Percentiles rank a stretch among this genome's conserved stretches.
Evolutionary conservation across 169 alveolate genomes (phyloP).

Genomic region (Plasmodium relictum): DNA sequence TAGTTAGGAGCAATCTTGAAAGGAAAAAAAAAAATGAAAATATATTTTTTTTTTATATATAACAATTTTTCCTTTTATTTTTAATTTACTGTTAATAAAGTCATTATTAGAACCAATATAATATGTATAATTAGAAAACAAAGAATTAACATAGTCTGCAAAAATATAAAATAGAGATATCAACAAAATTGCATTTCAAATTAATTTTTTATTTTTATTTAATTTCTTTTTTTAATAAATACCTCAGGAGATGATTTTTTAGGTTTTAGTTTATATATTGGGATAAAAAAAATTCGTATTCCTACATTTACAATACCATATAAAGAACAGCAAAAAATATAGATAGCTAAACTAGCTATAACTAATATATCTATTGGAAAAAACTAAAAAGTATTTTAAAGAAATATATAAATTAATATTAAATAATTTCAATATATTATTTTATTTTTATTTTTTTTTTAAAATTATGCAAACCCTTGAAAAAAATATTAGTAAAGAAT

Average conservation of each 20-base stretch:
- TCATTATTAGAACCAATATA: conserved; percentile 82
- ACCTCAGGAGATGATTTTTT: conserved; percentile 85
- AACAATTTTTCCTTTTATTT: conserved; percentile 2
- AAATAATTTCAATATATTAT: too few relatives aligned
- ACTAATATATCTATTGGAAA: conserved; percentile 84
- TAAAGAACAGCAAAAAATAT: conserved; percentile 80
- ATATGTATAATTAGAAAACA: conserved; percentile 79
- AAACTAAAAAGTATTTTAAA: background rate
- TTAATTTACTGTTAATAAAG: conserved; percentile 81
- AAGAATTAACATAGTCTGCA: conserved; percentile 77
- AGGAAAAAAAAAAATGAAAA: background rate
- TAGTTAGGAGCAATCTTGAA: conserved; percentile 66
- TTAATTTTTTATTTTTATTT: background rate
- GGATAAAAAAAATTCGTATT: conserved; percentile 78
- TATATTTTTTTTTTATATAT: background rate
- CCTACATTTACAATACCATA: conserved; percentile 85
- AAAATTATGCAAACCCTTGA: conserved; percentile 17
- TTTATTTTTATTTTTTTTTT: background rate
- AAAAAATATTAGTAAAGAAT: conserved; percentile 56
- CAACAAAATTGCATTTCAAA: background rate
- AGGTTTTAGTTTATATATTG: conserved; percentile 79
- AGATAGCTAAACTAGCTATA: conserved; percentile 79
- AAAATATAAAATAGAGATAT: background rate
- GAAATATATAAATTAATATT: background rate
- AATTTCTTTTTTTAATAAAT: background rate